Evolutionary conservation across 129 eudicot species (phyloP), one percentile per base, ranked within the genome.

Genomic region (Glebionis coronaria): DNA sequence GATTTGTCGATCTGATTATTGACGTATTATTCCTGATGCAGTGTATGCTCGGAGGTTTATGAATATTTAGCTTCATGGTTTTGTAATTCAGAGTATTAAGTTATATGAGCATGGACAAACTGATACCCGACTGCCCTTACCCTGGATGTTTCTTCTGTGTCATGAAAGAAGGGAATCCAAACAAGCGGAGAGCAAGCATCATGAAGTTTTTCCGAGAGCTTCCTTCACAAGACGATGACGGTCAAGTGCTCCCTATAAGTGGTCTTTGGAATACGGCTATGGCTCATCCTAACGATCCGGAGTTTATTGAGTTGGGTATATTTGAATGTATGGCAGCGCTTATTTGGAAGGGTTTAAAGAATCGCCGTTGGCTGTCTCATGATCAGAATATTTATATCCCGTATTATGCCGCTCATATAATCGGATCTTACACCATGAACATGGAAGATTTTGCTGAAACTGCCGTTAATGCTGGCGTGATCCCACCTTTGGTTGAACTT

Each of bases 241-340:
- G 97, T 65, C 99, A 94, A 67, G 99, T 90, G 71, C 97, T 94
- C 63, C 99, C 99, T 20, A 94, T 94, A 71, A 89, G 95, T 56
- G 97, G 97, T 70, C 93, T 94, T 31, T 94, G 99, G 99, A 94
- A 94, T 78, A 94, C 99, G 3, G 99, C 99, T 70, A 94, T 90
- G 99, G 90, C 97, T 14, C 99, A 94, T 61, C 97, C 97, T 23
- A 94, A 87, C 28, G 97, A 94, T 51, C 99, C 97, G 3, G 95
- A 87, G 77, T 94, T 94, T 81, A 90, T 90, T 20, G 95, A 94
- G 64, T 76, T 94, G 59, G 99, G 99, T 25, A 90, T 94, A 60
- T 94, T 90, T 59, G 94, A 94, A 52, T 89, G 95, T 85, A 89
- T 86, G 97, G 63, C 95, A n/a, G 90, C 88, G 15, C 88, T 94